Evolutionary conservation across 441 rosid genomes (phyloP).

Genomic region (Bruguiera hainesii): DNA sequence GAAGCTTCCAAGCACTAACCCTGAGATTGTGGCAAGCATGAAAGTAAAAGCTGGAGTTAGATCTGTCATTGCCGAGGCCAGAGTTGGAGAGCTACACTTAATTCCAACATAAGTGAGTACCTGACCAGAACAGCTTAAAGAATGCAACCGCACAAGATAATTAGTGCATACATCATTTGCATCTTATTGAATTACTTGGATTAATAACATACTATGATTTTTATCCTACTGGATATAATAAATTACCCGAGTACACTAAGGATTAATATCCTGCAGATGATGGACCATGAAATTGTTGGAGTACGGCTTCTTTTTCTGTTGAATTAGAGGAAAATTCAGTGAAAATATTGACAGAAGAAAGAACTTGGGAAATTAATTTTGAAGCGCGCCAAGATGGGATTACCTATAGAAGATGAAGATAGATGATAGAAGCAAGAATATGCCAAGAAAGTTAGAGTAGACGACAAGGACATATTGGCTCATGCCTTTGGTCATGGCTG

Average conservation of each 20-base stretch:
- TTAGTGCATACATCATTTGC: background rate
- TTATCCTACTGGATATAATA: background rate
- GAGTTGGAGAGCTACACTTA: constrained; percentile 39
- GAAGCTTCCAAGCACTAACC: constrained; percentile 19
- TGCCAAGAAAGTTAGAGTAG: constrained; percentile 35
- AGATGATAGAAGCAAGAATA: constrained; percentile 36
- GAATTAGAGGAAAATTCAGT: background rate
- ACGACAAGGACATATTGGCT: constrained; percentile 34
- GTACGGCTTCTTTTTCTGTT: constrained; percentile 20
- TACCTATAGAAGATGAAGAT: constrained; percentile 38
- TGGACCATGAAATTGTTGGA: constrained; percentile 21
- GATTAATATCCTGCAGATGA: constrained; percentile 21
- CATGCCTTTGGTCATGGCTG: constrained; percentile 39
- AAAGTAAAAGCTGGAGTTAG: constrained; percentile 56
- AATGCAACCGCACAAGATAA: background rate
- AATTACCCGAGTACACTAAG: constrained; percentile 30
- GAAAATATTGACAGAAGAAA: background rate
- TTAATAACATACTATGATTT: background rate
- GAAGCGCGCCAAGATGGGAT: background rate
- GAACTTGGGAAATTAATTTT: background rate
- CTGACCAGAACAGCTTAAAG: constrained; percentile 11
- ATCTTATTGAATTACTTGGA: background rate
- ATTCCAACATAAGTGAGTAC: constrained; percentile 3
- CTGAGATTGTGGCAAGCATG: constrained; percentile 41
- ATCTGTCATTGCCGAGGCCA: constrained; percentile 46